Evolutionary conservation across 139 green algal species (phyloP).

Genomic region (Chlorella vulgaris): DNA sequence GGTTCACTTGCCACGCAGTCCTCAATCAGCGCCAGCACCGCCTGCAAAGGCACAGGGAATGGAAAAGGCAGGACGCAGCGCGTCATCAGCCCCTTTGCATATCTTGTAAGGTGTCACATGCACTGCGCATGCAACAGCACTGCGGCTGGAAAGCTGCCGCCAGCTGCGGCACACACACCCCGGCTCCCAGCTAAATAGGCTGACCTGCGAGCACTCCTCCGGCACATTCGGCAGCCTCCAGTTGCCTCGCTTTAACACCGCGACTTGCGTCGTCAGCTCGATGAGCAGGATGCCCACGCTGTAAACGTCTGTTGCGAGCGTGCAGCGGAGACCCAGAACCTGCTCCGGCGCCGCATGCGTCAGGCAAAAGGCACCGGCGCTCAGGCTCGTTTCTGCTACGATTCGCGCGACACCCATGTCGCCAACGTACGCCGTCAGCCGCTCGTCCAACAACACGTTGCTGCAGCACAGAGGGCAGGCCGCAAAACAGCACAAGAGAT

Average conservation of each 20-base stretch:
- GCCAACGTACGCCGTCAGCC: neutral
- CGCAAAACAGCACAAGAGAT: neutral
- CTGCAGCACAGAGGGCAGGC: neutral
- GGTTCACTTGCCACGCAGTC: neutral
- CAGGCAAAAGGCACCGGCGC: neutral
- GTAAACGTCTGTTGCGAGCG: neutral
- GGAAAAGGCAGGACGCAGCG: neutral
- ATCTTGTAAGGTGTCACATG: neutral
- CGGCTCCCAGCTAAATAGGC: neutral
- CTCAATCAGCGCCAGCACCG: neutral
- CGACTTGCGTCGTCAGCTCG: neutral
- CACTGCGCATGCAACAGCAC: neutral
- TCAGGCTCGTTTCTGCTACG: neutral
- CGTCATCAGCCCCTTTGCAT: neutral
- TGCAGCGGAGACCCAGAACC: neutral
- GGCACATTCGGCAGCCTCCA: neutral
- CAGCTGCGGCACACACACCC: neutral
- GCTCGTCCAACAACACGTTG: neutral
- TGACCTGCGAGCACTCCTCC: slow-evolving; percentile 4
- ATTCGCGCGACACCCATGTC: neutral
- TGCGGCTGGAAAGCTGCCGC: neutral
- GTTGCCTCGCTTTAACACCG: neutral
- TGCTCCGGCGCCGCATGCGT: neutral
- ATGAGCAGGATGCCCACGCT: neutral
- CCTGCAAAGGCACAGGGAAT: neutral